Evolutionary conservation across 257 asterid species (phyloP), one percentile per base, ranked within the genome.

Genomic region (Verbascum thapsus): DNA sequence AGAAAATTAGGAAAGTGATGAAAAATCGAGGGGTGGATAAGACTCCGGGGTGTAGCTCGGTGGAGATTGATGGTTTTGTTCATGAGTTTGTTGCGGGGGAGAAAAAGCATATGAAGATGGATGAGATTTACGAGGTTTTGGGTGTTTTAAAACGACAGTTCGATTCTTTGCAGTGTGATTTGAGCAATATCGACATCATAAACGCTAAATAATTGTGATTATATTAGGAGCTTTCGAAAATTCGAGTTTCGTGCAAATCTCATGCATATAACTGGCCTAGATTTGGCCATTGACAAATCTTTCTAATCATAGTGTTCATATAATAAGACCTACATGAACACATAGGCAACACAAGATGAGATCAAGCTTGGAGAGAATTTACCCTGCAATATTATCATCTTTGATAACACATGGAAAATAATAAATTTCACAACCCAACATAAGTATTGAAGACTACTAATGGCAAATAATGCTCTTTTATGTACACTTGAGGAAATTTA

Each of bases 1-100:
- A 65, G 18, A 72, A 74, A 58, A 34, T 77, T 17, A 74, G 96
- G 75, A 81, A 79, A 65, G 66, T 38, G 76, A 85, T 88, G 94
- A 78, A 44, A 63, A 72, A 50, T 13, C 73, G 61, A 54, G 81
- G 86, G 39, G 85, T 88, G 45, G 84, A 81, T 58, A 88, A 88
- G 81, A 68, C 72, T 7, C 96, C 91, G 1, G 96, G 96, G 0
- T 83, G 94, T 67, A 88, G 94, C 78, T 79, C 87, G 4, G 71
- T 88, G 57, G 94, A 85, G 83, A 83, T 85, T 6, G 59, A 73
- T 20, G 85, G 91, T 8, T 34, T 61, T 32, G 91, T 78, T 61
- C 85, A 83, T 41, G 94, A 85, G 77, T 81, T 88, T 42, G 26
- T 85, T 63, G 95, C 96, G 0, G 85, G 91, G 52, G 87, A 83